phyloP scores from a whole-genome alignment of 1,284 basidiomycete species.

The Cryptococcus sp. region DNA sequence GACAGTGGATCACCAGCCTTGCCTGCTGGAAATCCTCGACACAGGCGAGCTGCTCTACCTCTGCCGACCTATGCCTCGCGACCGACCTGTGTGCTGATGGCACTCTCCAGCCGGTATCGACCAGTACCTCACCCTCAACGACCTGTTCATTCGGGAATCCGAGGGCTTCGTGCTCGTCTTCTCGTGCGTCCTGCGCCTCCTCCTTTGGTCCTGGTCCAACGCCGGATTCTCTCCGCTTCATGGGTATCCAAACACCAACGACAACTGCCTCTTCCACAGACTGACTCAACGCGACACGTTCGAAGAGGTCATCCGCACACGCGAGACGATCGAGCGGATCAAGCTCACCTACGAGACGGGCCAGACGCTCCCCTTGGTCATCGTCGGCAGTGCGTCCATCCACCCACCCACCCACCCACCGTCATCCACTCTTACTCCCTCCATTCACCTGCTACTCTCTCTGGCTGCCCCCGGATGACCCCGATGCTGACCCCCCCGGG shows the following conservation, averaged over 20 bases:
- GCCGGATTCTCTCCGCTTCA: background rate
- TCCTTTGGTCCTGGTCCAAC: background rate
- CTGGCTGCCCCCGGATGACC: background rate
- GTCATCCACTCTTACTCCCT: too few relatives aligned
- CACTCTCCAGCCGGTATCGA: slow-evolving; percentile 31
- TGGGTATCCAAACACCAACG: too few relatives aligned
- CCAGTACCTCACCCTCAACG: slow-evolving; percentile 34
- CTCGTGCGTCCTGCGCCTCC: slow-evolving; percentile 21
- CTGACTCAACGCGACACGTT: slow-evolving; percentile 29
- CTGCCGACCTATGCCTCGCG: too few relatives aligned
- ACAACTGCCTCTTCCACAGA: slow-evolving; percentile 13
- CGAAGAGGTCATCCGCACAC: slow-evolving; percentile 28
- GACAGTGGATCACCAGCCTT: slow-evolving; percentile 30
- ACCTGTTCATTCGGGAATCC: slow-evolving; percentile 34
- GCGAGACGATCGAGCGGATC: slow-evolving; percentile 33
- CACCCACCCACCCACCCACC: too few relatives aligned
- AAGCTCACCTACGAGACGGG: slow-evolving; percentile 18
- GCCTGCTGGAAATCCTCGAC: slow-evolving; percentile 40
- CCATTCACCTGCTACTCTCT: too few relatives aligned
- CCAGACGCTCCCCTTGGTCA: slow-evolving; percentile 27
- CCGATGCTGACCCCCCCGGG: background rate
- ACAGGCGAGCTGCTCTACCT: slow-evolving; percentile 23
- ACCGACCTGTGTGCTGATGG: background rate
- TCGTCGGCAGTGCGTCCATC: slow-evolving; percentile 45
- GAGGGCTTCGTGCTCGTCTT: slow-evolving; percentile 44